Percentiles rank a stretch among this genome's conserved stretches.
Evolutionary conservation across 345 rosid species (phyloP).

Genomic region (Turritis glabra): DNA sequence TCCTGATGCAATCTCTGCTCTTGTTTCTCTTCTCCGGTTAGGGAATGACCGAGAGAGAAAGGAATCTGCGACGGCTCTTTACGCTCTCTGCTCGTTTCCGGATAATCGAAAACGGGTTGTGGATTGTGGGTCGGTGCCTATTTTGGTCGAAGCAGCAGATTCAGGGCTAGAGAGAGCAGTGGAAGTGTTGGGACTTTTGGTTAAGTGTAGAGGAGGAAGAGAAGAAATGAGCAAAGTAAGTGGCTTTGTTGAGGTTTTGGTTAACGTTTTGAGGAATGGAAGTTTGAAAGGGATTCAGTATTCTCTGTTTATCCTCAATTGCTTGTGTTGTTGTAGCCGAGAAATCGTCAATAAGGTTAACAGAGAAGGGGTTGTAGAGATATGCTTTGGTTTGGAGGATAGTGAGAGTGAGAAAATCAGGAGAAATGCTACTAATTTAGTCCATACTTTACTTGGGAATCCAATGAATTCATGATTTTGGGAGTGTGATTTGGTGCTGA

Average conservation of each 20-base stretch:
- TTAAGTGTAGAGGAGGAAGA: constrained; percentile 86
- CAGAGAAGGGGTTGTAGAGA: constrained; percentile 63
- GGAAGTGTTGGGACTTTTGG: constrained; percentile 80
- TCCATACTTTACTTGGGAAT: constrained; percentile 57
- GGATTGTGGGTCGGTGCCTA: constrained; percentile 71
- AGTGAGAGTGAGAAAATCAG: constrained; percentile 83
- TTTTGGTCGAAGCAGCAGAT: constrained; percentile 55
- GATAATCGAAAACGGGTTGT: constrained; percentile 71
- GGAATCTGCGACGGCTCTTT: constrained; percentile 92
- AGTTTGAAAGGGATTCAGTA: constrained; percentile 69
- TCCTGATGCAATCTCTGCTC: constrained; percentile 64
- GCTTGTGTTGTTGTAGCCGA: constrained; percentile 58
- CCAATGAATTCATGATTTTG: constrained; percentile 34
- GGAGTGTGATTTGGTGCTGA: constrained; percentile 6
- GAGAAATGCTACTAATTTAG: constrained; percentile 65
- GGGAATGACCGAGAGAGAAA: constrained; percentile 77
- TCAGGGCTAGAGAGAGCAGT: constrained; percentile 86
- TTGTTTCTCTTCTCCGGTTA: constrained; percentile 56
- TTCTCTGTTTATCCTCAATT: constrained; percentile 67
- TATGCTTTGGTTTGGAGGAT: constrained; percentile 62
- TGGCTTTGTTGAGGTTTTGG: constrained; percentile 66
- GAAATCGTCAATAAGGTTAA: constrained; percentile 47
- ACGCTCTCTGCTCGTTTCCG: constrained; percentile 71
- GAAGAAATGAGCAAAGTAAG: constrained; percentile 61
- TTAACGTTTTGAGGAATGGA: constrained; percentile 57